Conservation (phyloP, 163 green algal genomes). For the Chlorella variabilis region DNA sequence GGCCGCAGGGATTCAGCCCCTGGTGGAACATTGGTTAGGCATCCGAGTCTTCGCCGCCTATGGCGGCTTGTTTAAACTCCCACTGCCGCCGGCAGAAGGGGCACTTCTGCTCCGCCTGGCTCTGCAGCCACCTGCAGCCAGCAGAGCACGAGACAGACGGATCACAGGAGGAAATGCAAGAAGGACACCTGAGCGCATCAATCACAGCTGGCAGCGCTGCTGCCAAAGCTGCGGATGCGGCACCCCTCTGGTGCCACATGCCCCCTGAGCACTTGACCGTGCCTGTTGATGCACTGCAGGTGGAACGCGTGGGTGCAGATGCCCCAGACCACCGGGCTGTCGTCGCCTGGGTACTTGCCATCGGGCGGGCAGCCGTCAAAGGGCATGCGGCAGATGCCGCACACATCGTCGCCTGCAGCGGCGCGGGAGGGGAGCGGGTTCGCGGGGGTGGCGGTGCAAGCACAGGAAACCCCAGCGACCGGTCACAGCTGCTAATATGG, state of each 20-base stretch:
- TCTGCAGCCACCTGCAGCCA: conserved; percentile 45
- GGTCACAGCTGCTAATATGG: too few relatives aligned
- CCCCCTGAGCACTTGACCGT: too few relatives aligned
- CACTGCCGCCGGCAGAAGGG: conserved; percentile 86
- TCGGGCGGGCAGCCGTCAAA: conserved; percentile 97
- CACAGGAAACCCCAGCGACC: too few relatives aligned
- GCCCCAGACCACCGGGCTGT: conserved; percentile 96
- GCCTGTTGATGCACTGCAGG: conserved; percentile 97
- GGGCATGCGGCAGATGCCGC: conserved; percentile 93
- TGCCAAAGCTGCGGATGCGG: too few relatives aligned
- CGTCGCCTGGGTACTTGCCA: conserved; percentile 90
- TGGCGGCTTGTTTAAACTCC: conserved; percentile 77
- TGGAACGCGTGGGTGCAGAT: conserved; percentile 96
- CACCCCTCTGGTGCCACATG: too few relatives aligned
- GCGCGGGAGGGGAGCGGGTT: neutral
- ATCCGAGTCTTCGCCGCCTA: conserved; percentile 33
- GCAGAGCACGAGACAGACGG: neutral
- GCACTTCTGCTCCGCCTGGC: conserved; percentile 82
- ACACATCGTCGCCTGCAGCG: conserved; percentile 87
- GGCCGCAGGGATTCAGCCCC: too few relatives aligned
- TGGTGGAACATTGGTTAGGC: too few relatives aligned
- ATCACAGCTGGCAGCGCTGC: neutral
- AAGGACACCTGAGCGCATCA: too few relatives aligned
- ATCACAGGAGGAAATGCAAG: too few relatives aligned
- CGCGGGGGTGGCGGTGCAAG: too few relatives aligned